Evolutionary conservation across 148 eudicot species (phyloP), one percentile per base, ranked within the genome.

Genomic region (Simmondsia chinensis): DNA sequence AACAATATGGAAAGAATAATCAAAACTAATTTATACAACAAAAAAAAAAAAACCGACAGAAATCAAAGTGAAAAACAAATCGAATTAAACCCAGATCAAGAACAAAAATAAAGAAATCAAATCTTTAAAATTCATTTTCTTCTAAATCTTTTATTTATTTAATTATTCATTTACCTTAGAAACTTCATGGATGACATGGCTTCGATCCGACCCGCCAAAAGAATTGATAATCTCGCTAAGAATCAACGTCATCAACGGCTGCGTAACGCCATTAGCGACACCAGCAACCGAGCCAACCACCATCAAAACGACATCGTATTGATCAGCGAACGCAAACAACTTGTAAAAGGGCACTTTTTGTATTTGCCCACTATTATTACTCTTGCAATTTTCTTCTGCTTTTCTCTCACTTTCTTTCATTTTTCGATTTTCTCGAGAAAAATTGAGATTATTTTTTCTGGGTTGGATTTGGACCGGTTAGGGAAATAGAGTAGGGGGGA

Each of bases 191-290:
- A 80, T 56, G 28, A 77, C 68, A 27, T 56, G 43, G 1, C 15
- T 1, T n/a, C 39, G 57, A 41, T 70, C 64, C 1, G 81, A 16
- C 15, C 20, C 24, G 2, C 83, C 91, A 26, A 88, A 80, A 7
- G 82, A 56, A 24, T 88, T 61, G n/a, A 88, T 56, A 19, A 88
- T 39, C 3, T 68, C 52, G 4, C 84, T 75, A 42, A 83, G 68
- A 19, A 83, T 41, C 7, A 83, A 52, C 6, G 94, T 70, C 83
- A 77, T 77, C 13, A 88, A 36, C 20, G 96, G 96, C 61, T 70
- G 83, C 1, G 83, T 47, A 48, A 80, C 1, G 0, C 96, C 96
- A 36, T 73, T 80, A 11, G 25, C 74, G 1, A 61, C 26, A 4
- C 81, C 83, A 0, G 69, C 57, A 0, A 88, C n/a, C 9, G 65